Conservation (phyloP, 169 alveolate species). For the Plasmodium vinckei region DNA sequence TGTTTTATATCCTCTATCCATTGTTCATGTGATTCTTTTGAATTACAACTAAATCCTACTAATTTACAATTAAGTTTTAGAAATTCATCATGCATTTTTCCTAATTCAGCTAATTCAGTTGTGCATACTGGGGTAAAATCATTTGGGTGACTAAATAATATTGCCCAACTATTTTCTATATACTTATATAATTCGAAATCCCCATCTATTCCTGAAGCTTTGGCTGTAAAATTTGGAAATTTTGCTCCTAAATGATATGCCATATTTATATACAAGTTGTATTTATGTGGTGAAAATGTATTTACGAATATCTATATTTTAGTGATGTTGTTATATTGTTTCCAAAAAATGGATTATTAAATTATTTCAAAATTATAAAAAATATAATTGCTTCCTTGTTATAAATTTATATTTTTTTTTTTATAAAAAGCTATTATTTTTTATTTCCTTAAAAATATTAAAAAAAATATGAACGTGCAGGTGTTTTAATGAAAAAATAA, state of each 20-base stretch:
- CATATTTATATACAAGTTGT: slow-evolving; percentile 3
- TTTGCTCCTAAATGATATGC: slow-evolving; percentile 39
- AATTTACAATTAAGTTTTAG: slow-evolving; percentile 78
- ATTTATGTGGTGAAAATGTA: not conserved
- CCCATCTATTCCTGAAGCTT: slow-evolving; percentile 47
- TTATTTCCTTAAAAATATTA: too few species aligned
- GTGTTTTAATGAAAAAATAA: too few species aligned
- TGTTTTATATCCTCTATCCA: slow-evolving; percentile 64
- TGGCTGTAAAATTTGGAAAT: slow-evolving; percentile 59
- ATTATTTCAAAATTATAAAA: not conserved
- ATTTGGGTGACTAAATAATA: slow-evolving; percentile 81
- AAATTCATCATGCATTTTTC: slow-evolving; percentile 77
- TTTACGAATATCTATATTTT: too few species aligned
- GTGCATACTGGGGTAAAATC: slow-evolving; percentile 91
- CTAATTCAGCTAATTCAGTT: slow-evolving; percentile 85
- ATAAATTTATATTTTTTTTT: too few species aligned
- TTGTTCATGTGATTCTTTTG: slow-evolving; percentile 77
- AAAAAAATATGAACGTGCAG: too few species aligned
- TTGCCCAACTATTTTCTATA: slow-evolving; percentile 42
- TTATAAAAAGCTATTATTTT: too few species aligned
- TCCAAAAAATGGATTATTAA: too few species aligned
- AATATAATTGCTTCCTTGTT: too few species aligned
- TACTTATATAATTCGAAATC: slow-evolving; percentile 30
- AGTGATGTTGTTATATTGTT: too few species aligned
- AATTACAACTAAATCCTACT: slow-evolving; percentile 82